Evolutionary conservation across 208 protist genomes (phyloP).

Genomic region (Crithidia sp.): DNA sequence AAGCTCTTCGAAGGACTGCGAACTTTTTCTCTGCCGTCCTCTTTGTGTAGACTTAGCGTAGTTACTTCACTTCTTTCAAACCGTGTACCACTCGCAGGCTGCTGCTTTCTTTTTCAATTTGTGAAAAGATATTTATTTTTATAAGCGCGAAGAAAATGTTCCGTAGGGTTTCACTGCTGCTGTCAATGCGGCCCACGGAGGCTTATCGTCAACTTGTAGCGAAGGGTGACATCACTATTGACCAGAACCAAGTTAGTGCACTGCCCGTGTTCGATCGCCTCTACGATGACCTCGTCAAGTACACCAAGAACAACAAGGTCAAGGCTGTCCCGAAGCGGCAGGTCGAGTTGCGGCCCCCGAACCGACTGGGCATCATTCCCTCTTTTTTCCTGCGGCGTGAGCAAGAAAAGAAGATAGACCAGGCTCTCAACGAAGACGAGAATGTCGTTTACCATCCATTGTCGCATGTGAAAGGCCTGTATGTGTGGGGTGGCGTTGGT

Average conservation of each 20-base stretch:
- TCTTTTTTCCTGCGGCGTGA: constrained; percentile 78
- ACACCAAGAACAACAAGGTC: constrained; percentile 41
- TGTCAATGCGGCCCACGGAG: constrained; percentile 53
- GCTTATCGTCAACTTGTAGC: constrained; percentile 63
- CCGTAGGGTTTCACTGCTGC: constrained; percentile 37
- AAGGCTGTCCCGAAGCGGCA: constrained; percentile 49
- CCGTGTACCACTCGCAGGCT: neutral
- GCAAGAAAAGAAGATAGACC: constrained; percentile 74
- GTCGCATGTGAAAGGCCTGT: constrained; percentile 90
- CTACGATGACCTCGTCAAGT: constrained; percentile 74
- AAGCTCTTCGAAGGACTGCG: neutral
- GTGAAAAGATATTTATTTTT: neutral
- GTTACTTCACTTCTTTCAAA: neutral
- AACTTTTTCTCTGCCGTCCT: too few species aligned
- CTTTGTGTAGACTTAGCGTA: neutral
- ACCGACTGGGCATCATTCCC: constrained; percentile 80
- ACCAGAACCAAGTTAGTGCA: constrained; percentile 64
- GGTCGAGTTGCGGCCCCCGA: constrained; percentile 80
- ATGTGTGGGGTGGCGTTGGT: constrained; percentile 95
- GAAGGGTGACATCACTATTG: constrained; percentile 51
- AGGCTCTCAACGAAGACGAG: constrained; percentile 46
- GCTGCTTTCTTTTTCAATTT: constrained; percentile 3
- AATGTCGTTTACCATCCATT: constrained; percentile 71
- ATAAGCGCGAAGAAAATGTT: constrained; percentile 41
- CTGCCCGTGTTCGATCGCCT: constrained; percentile 84